Base-by-base conservation (phyloP, 2,329 filamentous ascomycete genomes). In the Aspergillus felis region DNA sequence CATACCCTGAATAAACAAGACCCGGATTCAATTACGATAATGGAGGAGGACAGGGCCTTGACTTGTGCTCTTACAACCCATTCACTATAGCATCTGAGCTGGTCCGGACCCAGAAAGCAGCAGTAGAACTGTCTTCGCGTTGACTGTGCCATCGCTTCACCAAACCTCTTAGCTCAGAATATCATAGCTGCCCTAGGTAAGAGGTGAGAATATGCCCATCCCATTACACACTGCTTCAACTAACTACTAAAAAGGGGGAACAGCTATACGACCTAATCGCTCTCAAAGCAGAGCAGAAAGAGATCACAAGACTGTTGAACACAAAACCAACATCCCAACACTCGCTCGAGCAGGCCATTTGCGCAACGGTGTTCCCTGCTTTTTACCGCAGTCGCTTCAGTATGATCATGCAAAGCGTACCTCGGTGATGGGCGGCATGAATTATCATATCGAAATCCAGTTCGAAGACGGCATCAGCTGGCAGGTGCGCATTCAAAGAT, bases 401-500 rank as follows among this genome's bases (percentile, higher is more conserved):
- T 75, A 78, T 67, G 68, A 77, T 55, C 65, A 62, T 63, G 60
- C 61, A 3, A 72, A 58, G 24, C 68, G 65, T 50, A 71, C 63
- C 41, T 72, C 74, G 5, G 69, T 78, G 0, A 80, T 80, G 73
- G 76, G 76, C 1, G 74, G 76, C 2, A 77, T 75, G 72, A 79
- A 80, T 59, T 80, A 75, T 61, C 75, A 80, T 58, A 60, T 77
- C 44, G 71, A 76, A 41, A 62, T 81, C 51, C 56, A 51, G 6
- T 81, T 81, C 57, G 70, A 77, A 4, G 78, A 80, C 61, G 74
- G 74, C 44, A 59, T 76, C 27, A 67, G 59, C 49, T 80, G 77
- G 78, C 67, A 80, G 1, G 75, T 75, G 20, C 71, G 78, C 12
- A 72, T 80, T 50, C 75, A 74, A 51, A 71, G 73, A 57, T 69